Conservation (phyloP, 2,329 filamentous ascomycete genomes). For the Pseudogymnoascus sp. region DNA sequence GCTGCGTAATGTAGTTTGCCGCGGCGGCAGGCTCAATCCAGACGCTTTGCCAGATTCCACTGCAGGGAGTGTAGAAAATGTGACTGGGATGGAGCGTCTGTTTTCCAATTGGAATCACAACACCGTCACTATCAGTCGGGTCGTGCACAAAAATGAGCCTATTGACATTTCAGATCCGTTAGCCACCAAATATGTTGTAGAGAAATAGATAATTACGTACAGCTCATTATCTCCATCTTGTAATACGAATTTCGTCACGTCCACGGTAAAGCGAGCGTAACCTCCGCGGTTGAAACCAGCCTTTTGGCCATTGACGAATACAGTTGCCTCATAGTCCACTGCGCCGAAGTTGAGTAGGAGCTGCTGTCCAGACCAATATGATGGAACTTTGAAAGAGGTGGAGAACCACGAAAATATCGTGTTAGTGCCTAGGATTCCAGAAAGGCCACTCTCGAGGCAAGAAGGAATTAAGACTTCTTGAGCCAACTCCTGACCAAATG, state of each 20-base stretch:
- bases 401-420: slow-evolving; percentile 42
- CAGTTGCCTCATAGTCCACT: slow-evolving; percentile 45
- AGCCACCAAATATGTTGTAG: not conserved
- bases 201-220: slow-evolving; percentile 32
- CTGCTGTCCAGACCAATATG: slow-evolving; percentile 28
- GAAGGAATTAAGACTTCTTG: slow-evolving; percentile 46
- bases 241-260: slow-evolving; percentile 43
- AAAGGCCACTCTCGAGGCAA: slow-evolving; percentile 48
- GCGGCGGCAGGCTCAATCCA: slow-evolving; percentile 57
- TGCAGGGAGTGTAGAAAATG: slow-evolving; percentile 68
- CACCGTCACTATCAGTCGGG: slow-evolving; percentile 52
- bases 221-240: slow-evolving; percentile 46
- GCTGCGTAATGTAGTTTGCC: slow-evolving; percentile 43
- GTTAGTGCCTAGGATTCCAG: slow-evolving; percentile 39
- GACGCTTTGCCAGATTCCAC: slow-evolving; percentile 68
- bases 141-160: slow-evolving; percentile 62
- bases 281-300: slow-evolving; percentile 52
- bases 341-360: slow-evolving; percentile 45
- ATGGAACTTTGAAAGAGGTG: slow-evolving; percentile 43
- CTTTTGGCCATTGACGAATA: slow-evolving; percentile 52
- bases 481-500: slow-evolving; percentile 38
- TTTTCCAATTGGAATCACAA: slow-evolving; percentile 61
- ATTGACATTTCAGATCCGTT: not conserved
- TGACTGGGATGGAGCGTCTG: slow-evolving; percentile 51
- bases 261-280: slow-evolving; percentile 55